Evolutionary conservation across 2,329 filamentous ascomycete species (phyloP), one percentile per base, ranked within the genome.

Genomic region (Aspergillus novofumigatus): DNA sequence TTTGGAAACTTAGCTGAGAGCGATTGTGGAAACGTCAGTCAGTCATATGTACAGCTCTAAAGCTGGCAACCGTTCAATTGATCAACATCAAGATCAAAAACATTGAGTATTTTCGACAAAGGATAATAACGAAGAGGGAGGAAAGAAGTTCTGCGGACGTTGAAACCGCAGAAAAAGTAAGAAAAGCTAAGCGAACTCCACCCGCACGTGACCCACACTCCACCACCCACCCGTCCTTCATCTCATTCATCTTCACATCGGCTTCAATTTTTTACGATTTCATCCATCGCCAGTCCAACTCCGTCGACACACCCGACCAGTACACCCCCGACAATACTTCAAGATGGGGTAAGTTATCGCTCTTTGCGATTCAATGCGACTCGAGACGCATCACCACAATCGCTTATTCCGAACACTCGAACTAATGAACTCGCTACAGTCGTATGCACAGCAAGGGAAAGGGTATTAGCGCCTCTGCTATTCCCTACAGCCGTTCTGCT

Each of bases 381-480:
- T 44, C 21, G 32, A 17, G 3, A 17, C 14, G 32, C 14, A 38
- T 38, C 32, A 38, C 32, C 32, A 17, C 17, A 38, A 11, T 38
- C 32, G 32, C 32, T 11, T 35, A 7, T 38, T 6, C 14, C 32
- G 32, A 44, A 44, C 44, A 47, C 6, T 14, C 23, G 21, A 14
- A 51, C 28, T 38, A 29, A 41, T 20, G 10, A 51, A 17, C 38
- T 23, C 35, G 10, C 28, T 45, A 38, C 49, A 51, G 92, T 88
- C 88, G 93, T 86, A 88, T 97, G 89, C 95, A 99, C 89, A 90
- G 86, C 86, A 96, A 97, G 76, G 93, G 94, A 84, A 97, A 97
- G 91, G 95, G 94, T 81, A 99, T 99, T 83, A 92, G 91, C 69
- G 82, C 91, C 82, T 96, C 91, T 65, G 91, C 94, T 75, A 83